Evolutionary conservation across 2,329 filamentous ascomycete genomes (phyloP).

Genomic region (Claviceps fusiformis): DNA sequence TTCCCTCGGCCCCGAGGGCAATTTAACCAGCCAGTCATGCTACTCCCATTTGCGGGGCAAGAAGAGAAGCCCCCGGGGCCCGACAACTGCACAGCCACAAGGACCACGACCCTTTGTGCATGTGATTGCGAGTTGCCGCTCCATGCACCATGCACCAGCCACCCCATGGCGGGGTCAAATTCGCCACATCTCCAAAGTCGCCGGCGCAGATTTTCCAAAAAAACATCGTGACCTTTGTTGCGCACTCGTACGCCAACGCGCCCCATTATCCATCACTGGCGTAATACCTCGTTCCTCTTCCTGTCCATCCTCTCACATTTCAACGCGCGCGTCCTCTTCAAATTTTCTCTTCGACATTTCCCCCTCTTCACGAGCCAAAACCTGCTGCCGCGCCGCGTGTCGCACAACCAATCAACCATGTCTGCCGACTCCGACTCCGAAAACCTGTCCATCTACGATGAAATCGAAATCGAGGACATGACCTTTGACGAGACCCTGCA

Average conservation of each 20-base stretch:
- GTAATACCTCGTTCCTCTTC: too few species aligned
- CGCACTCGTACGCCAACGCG: too few species aligned
- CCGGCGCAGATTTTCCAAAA: too few species aligned
- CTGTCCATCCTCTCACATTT: too few species aligned
- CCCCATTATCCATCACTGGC: too few species aligned
- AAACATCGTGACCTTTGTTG: too few species aligned
- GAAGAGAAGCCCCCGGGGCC: too few species aligned
- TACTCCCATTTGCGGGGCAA: too few species aligned
- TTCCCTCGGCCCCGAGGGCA: not conserved
- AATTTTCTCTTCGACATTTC: too few species aligned
- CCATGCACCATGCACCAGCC: not conserved
- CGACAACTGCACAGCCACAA: not conserved
- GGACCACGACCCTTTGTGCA: not conserved
- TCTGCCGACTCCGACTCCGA: constrained; percentile 40
- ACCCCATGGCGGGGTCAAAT: not conserved
- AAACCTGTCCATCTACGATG: constrained; percentile 71
- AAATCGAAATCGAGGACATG: constrained; percentile 99
- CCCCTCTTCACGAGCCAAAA: too few species aligned
- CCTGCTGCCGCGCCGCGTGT: not conserved
- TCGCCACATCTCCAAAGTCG: not conserved
- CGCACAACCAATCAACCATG: not conserved
- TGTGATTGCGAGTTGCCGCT: not conserved
- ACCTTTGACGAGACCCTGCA: constrained; percentile 70
- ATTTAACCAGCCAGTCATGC: not conserved
- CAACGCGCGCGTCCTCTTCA: too few species aligned